These are phyloP conservation scores for Fomitopsis betulina DNA, from an alignment of 1,284 basidiomycete species.

Conservation along the genomic window DNA sequence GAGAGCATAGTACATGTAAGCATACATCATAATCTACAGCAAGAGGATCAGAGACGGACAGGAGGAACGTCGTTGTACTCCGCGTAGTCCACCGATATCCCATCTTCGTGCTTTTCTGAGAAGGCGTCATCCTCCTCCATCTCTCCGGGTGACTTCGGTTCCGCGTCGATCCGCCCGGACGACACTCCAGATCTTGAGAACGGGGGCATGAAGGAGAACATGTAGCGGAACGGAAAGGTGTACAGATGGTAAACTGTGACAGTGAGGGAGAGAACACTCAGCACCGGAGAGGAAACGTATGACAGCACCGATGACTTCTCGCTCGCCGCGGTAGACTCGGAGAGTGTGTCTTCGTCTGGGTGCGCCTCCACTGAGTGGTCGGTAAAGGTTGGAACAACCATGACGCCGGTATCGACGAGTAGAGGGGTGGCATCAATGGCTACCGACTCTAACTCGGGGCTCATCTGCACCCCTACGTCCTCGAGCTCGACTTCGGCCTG, in stretches of 20 bases:
- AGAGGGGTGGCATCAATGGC: constrained; percentile 31
- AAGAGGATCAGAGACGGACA: constrained; percentile 47
- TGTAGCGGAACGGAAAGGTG: constrained; percentile 26
- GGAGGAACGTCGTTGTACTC: constrained; percentile 30
- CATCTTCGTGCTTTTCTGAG: constrained; percentile 6
- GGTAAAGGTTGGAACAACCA: constrained; percentile 17
- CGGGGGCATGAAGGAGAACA: constrained; percentile 25
- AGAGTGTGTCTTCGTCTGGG: constrained; percentile 5
- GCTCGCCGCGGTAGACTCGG: constrained; percentile 8
- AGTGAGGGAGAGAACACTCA: constrained; percentile 22
- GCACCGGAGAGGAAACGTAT: constrained; percentile 18
- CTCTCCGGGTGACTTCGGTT: constrained; percentile 11
- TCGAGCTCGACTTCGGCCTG: constrained; percentile 47
- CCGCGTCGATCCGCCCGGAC: constrained; percentile 9
- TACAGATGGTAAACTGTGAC: constrained; percentile 26
- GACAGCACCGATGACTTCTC: constrained; percentile 12
- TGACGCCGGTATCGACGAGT: constrained; percentile 20
- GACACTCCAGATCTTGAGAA: constrained; percentile 9
- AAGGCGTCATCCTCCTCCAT: constrained; percentile 2
- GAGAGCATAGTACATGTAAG: constrained; percentile 43
- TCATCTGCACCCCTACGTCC: constrained; percentile 29
- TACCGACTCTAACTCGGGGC: constrained; percentile 21
- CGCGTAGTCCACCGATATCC: not conserved
- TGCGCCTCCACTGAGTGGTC: constrained; percentile 22
- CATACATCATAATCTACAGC: constrained; percentile 31